Base-by-base conservation (phyloP, 805 yeast genomes). In the Scheffersomyces spartinae region DNA sequence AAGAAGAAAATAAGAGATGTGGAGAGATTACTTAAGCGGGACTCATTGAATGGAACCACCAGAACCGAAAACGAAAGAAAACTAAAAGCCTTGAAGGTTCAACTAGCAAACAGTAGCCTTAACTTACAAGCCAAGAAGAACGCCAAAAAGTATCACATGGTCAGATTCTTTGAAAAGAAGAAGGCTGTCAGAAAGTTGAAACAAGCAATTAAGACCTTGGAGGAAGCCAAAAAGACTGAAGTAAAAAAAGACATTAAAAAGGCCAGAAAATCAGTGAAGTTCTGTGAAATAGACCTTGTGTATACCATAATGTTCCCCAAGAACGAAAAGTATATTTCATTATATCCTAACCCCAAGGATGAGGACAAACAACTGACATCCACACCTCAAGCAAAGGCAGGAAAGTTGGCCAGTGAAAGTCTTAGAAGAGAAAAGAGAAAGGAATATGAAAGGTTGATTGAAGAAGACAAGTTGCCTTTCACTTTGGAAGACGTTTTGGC, bases 1-100 rank as follows among this genome's bases (percentile, higher is more conserved):
- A 82, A 74, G 51, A 84, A 79, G 61, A 80, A 79, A 53, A 81
- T 88, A 34, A 72, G 97, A 56, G 95, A 88, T 47, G 62, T 84
- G 19, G 77, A 79, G 40, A 66, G 96, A 39, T 55, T 81, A 11
- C 56, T 88, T 32, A 61, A 60, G 39, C 68, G 64, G 39, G 75
- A 71, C 21, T 63, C 55, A 12, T 49, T 79, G 28, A 76, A 82
- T 9, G 67, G 74, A 1, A 64, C 63, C 38, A 59, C 68, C 23
- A 55, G 69, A 36, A 50, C 57, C 22, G 71, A 66, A 23, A 68
- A 69, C 39, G 91, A 83, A 49, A 71, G 94, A 50, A 78, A 81
- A 1, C 51, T 83, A 28, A 70, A 68, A 24, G 82, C 83, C 2
- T 52, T 79, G 33, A 61, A 66, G 26, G 51, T 61, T 4, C 85